Evolutionary conservation across 345 rosid genomes (phyloP), one percentile per base, ranked within the genome.

Genomic region (Aquilaria sinensis): DNA sequence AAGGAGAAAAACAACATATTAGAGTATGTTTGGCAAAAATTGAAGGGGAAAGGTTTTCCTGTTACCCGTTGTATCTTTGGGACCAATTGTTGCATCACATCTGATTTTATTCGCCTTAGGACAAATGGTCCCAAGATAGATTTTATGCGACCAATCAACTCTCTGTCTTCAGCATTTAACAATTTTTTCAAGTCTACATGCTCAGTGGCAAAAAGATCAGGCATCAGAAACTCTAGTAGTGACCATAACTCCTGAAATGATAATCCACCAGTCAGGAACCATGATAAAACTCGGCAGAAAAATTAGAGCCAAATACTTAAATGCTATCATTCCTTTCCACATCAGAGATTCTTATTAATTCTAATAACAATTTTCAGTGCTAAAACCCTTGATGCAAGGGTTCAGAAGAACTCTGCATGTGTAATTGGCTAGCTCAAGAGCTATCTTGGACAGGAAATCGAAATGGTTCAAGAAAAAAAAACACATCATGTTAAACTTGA

Each of bases 71-170:
- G 99, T 65, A 85, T 88, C 77, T 94, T 94, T 33, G 95, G 96
- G 64, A 86, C 95, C 69, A 90, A 96, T 70, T 90, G 99, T 75
- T 80, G 97, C 99, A 94, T 88, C 41, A 94, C 97, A 82, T 94
- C 99, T 58, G 95, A 88, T 72, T 94, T 94, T 58, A 94, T 72
- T 53, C 97, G 95, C 72, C 99, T 81, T 84, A 94, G 84, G 63
- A 94, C 88, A 75, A 94, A 94, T 12, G 99, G 99, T 53, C 97
- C 97, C 45, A 94, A 75, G 52, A 90, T 94, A 51, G 96, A 94
- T 80, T 94, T 94, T 95, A 94, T 90, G 56, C 87, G 86, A 60
- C 86, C 82, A 75, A 90, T 78, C 66, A 94, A 74, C 70, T 80
- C 93, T 43, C 79, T 80, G 62, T 94, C 97, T 68, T 88, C 99